phyloP scores from a whole-genome alignment of 805 yeast genomes.

The Yamadazyma takamatsuzukensis region DNA sequence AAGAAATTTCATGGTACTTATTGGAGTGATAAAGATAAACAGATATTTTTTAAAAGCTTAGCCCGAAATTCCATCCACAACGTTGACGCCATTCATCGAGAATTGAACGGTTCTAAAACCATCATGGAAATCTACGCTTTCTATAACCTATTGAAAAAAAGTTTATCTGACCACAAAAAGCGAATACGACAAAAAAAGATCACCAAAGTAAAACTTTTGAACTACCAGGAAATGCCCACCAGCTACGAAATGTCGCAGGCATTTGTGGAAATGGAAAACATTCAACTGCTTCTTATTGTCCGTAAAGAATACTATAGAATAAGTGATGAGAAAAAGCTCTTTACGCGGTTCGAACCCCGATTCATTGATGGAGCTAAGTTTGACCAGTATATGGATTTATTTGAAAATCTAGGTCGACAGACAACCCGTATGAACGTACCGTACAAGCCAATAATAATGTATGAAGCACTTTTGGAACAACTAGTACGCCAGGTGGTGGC shows the following conservation, averaged over 20 bases:
- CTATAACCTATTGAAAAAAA: conserved; percentile 34
- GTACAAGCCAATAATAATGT: no score
- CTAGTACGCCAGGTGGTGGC: no score
- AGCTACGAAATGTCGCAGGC: conserved; percentile 49
- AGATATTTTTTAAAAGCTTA: conserved; percentile 46
- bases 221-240: conserved; percentile 47
- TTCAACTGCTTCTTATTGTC: conserved; percentile 23
- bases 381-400: conserved; percentile 1
- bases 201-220: conserved; percentile 18
- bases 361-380: no score
- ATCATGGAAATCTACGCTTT: conserved; percentile 42
- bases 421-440: no score
- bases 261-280: conserved; percentile 43
- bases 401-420: neutral
- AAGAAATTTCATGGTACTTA: conserved; percentile 20
- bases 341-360: no score
- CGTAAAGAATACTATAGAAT: conserved; percentile 16
- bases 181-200: conserved; percentile 1
- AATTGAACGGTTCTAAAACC: conserved; percentile 38
- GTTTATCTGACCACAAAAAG: conserved; percentile 13
- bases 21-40: conserved; percentile 52
- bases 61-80: conserved; percentile 48
- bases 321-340: conserved; percentile 16
- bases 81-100: conserved; percentile 35
- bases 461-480: no score